Percentiles rank a stretch among this genome's conserved stretches.
These are phyloP conservation scores for Neonectria hederae DNA, from an alignment of 2,329 filamentous ascomycete genomes.

Conservation along the genomic window DNA sequence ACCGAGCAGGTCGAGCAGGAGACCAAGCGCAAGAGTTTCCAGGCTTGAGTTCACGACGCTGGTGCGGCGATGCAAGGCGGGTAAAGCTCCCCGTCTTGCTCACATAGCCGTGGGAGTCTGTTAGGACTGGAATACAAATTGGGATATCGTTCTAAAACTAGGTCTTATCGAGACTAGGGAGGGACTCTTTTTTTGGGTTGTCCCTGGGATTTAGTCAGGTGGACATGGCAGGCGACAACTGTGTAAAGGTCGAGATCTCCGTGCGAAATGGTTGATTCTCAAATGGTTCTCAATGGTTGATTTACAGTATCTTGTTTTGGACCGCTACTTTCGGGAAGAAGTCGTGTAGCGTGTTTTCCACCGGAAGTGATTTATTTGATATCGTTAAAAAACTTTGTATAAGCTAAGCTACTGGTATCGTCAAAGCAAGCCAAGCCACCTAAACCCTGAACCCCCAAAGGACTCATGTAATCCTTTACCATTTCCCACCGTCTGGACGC, in stretches of 20 bases:
- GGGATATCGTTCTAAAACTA: conserved; percentile 16
- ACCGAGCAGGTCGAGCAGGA: conserved; percentile 66
- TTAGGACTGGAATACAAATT: neutral
- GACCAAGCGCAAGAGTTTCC: conserved; percentile 48
- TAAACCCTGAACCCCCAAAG: neutral
- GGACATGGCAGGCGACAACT: conserved; percentile 9
- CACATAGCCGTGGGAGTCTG: conserved; percentile 1
- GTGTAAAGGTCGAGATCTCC: conserved; percentile 12
- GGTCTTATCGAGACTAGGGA: conserved; percentile 4
- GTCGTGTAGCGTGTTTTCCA: conserved; percentile 8
- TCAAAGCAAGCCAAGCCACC: conserved; percentile 9
- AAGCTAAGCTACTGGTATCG: conserved; percentile 17
- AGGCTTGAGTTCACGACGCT: conserved; percentile 21
- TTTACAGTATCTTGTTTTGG: conserved; percentile 19
- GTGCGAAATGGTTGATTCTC: conserved; percentile 8
- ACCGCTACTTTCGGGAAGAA: conserved; percentile 2
- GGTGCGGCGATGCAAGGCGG: neutral
- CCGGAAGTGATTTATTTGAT: conserved; percentile 14
- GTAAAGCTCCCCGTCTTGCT: neutral
- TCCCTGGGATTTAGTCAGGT: conserved; percentile 10
- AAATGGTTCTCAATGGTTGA: conserved; percentile 10
- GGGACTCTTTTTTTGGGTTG: neutral
- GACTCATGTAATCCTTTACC: no score
- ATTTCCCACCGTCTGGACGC: neutral
- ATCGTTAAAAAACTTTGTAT: conserved; percentile 8